These are phyloP conservation scores for Trichoderma polysporum DNA, from an alignment of 2,329 filamentous ascomycete species.

Conservation along the genomic window DNA sequence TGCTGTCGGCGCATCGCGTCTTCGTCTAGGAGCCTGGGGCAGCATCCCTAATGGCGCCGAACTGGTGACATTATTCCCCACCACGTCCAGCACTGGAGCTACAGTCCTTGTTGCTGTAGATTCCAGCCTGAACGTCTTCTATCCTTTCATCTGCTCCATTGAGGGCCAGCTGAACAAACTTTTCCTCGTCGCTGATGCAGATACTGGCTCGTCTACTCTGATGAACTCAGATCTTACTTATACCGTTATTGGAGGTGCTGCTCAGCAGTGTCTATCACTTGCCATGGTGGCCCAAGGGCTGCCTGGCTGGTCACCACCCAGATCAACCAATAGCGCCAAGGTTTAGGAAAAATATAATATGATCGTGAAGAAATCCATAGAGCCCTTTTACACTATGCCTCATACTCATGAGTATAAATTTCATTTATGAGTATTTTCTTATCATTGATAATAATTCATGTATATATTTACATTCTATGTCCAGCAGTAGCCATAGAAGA, in stretches of 20 bases:
- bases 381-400: too few relatives aligned
- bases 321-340: not conserved
- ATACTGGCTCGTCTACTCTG: not conserved
- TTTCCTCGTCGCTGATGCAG: not conserved
- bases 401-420: too few relatives aligned
- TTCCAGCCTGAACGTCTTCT: not conserved
- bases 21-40: not conserved
- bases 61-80: not conserved
- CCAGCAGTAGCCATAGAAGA: too few relatives aligned
- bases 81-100: not conserved
- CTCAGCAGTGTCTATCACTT: not conserved
- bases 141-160: not conserved
- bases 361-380: too few relatives aligned
- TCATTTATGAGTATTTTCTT: too few relatives aligned
- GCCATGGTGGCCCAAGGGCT: conserved; percentile 2
- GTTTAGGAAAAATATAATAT: too few relatives aligned
- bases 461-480: too few relatives aligned
- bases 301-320: not conserved
- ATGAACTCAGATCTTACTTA: not conserved
- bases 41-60: not conserved
- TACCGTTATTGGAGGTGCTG: not conserved
- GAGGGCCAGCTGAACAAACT: conserved; percentile 7
- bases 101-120: conserved; percentile 1
- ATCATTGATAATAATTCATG: too few relatives aligned
- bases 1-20: not conserved